phyloP scores from a whole-genome alignment of 441 rosid species.

The Metrosideros polymorpha region DNA sequence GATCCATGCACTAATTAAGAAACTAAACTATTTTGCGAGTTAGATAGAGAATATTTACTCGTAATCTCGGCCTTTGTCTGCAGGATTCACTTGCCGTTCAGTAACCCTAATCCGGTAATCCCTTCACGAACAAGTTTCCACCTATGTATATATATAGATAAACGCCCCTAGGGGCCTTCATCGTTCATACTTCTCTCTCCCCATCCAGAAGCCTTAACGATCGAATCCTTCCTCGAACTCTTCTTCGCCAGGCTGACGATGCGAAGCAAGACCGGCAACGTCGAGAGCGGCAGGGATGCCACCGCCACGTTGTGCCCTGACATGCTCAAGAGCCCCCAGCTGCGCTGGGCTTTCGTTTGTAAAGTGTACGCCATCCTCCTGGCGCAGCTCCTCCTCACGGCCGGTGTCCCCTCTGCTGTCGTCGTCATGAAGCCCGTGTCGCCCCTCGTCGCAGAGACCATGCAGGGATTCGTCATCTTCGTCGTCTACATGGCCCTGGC shows the following conservation, averaged over 20 bases:
- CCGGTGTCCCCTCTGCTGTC: slow-evolving; percentile 19
- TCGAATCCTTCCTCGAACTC: too few species aligned
- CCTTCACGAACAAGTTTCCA: too few species aligned
- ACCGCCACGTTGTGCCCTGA: slow-evolving; percentile 3
- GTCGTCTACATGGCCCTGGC: slow-evolving; percentile 6
- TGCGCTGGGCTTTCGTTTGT: slow-evolving; percentile 48
- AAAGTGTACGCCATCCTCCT: slow-evolving; percentile 32
- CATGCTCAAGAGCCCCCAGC: slow-evolving; percentile 24
- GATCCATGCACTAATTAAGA: too few species aligned
- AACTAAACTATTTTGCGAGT: too few species aligned
- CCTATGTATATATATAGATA: too few species aligned
- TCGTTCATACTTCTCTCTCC: too few species aligned
- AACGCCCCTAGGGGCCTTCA: too few species aligned
- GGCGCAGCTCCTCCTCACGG: slow-evolving; percentile 26
- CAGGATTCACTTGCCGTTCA: too few species aligned
- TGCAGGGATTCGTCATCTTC: slow-evolving; percentile 12
- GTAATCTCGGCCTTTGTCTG: too few species aligned
- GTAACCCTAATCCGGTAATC: too few species aligned
- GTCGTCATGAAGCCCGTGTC: slow-evolving; percentile 15
- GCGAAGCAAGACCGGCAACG: slow-evolving; percentile 10
- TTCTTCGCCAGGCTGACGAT: slow-evolving; percentile 3
- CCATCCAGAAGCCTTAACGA: too few species aligned
- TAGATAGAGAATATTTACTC: too few species aligned
- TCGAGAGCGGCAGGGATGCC: background rate
- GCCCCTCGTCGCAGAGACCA: slow-evolving; percentile 13